Evolutionary conservation across 306 rosid genomes (phyloP).

Genomic region (Astragalus membranaceus): DNA sequence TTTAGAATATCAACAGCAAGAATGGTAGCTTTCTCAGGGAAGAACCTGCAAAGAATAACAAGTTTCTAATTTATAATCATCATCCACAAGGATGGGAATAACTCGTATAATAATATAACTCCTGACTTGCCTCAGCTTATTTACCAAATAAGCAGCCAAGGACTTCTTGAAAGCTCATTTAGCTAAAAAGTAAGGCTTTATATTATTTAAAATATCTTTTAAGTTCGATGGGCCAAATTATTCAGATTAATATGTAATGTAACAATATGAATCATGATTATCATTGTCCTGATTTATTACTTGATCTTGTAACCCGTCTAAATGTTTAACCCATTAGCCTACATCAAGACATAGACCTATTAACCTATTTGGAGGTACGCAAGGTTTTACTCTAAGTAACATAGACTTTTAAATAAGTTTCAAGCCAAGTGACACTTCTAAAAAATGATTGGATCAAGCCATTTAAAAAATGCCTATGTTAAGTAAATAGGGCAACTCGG

Average conservation of each 20-base stretch:
- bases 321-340: background rate
- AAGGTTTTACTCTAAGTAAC: background rate
- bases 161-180: background rate
- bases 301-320: background rate
- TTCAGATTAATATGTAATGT: background rate
- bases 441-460: background rate
- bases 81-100: background rate
- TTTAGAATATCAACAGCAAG: constrained; percentile 62
- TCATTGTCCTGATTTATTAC: background rate
- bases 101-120: background rate
- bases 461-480: background rate
- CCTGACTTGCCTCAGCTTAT: background rate
- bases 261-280: background rate
- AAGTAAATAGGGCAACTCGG: background rate
- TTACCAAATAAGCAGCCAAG: background rate
- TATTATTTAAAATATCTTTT: background rate
- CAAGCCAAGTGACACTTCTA: background rate
- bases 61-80: background rate
- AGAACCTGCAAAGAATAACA: constrained; percentile 58
- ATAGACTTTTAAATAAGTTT: background rate
- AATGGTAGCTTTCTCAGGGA: constrained; percentile 74
- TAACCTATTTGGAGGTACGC: background rate
- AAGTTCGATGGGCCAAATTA: background rate
- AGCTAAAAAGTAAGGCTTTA: background rate
- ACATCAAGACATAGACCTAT: background rate